Percentiles rank a stretch among this genome's conserved stretches.
phyloP scores from a whole-genome alignment of 768 basidiomycete species.

The Lyophyllum semitale region DNA sequence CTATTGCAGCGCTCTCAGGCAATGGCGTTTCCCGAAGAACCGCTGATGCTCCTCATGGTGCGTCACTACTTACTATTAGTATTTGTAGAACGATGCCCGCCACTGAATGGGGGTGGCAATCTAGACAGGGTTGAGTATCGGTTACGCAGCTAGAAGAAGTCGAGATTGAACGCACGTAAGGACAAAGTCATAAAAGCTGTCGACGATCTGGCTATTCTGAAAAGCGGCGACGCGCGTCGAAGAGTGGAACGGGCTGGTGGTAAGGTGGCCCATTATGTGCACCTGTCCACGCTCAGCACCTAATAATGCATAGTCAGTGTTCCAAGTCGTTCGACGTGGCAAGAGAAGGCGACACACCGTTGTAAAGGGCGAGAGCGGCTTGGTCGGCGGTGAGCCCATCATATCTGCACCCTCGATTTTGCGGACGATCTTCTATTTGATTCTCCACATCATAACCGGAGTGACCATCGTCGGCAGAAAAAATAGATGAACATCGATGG shows the following conservation, averaged over 20 bases:
- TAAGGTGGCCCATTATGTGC: slow-evolving; percentile 76
- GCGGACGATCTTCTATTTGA: slow-evolving; percentile 68
- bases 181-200: slow-evolving; percentile 47
- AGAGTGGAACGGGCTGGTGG: slow-evolving; percentile 66
- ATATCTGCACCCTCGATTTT: slow-evolving; percentile 80
- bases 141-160: not conserved
- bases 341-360: slow-evolving; percentile 39
- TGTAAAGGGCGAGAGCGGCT: slow-evolving; percentile 59
- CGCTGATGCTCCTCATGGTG: slow-evolving; percentile 51
- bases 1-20: not conserved
- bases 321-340: not conserved
- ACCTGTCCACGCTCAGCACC: slow-evolving; percentile 71
- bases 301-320: slow-evolving; percentile 17
- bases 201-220: slow-evolving; percentile 59
- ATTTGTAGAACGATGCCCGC: slow-evolving; percentile 51
- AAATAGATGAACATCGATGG: slow-evolving; percentile 77
- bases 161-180: slow-evolving; percentile 39
- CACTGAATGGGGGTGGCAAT: slow-evolving; percentile 55
- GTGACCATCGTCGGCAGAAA: slow-evolving; percentile 82
- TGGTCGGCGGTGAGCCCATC: slow-evolving; percentile 61
- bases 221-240: slow-evolving; percentile 67
- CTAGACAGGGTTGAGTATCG: slow-evolving; percentile 28
- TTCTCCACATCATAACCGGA: slow-evolving; percentile 80
- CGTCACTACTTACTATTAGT: slow-evolving; percentile 39
- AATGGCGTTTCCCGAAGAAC: slow-evolving; percentile 34